These are phyloP conservation scores for Sugiyamaella smithiae DNA, from an alignment of 805 yeast genomes.

Conservation along the genomic window DNA sequence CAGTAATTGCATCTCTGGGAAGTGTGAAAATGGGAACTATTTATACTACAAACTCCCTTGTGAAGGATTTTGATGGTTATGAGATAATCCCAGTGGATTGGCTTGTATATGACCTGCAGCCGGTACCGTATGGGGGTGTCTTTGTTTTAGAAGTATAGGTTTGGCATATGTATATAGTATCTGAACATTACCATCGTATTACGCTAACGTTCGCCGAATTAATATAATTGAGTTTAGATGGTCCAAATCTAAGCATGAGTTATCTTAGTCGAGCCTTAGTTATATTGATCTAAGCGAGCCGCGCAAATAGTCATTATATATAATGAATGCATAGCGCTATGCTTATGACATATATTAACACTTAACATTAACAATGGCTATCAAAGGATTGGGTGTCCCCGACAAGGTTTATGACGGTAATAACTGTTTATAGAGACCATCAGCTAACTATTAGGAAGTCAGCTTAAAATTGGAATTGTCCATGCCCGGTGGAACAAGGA, in stretches of 20 bases:
- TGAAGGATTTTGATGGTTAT: neutral
- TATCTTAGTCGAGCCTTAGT: neutral
- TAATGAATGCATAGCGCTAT: neutral
- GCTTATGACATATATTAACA: too few species aligned
- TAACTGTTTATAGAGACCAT: neutral
- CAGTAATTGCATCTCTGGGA: neutral
- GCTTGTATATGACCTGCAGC: neutral
- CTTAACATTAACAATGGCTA: slow-evolving; percentile 37
- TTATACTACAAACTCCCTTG: neutral
- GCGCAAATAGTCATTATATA: neutral
- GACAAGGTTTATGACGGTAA: slow-evolving; percentile 64
- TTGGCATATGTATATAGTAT: neutral
- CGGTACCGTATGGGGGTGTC: neutral
- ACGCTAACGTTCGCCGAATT: too few species aligned
- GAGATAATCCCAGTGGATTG: slow-evolving; percentile 5
- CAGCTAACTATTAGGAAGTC: slow-evolving; percentile 18
- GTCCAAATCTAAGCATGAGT: too few species aligned
- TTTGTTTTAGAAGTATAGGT: neutral
- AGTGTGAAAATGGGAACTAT: slow-evolving; percentile 1
- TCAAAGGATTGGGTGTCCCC: slow-evolving; percentile 73
- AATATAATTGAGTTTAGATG: too few species aligned
- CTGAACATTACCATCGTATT: too few species aligned
- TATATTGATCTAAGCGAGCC: neutral
- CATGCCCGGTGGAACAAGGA: slow-evolving; percentile 94
- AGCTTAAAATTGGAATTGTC: slow-evolving; percentile 74